A percentile compares a stretch with the other conserved stretches of the same genome.
Evolutionary conservation across 306 rosid species (phyloP).

Genomic region (Vigna radiata): DNA sequence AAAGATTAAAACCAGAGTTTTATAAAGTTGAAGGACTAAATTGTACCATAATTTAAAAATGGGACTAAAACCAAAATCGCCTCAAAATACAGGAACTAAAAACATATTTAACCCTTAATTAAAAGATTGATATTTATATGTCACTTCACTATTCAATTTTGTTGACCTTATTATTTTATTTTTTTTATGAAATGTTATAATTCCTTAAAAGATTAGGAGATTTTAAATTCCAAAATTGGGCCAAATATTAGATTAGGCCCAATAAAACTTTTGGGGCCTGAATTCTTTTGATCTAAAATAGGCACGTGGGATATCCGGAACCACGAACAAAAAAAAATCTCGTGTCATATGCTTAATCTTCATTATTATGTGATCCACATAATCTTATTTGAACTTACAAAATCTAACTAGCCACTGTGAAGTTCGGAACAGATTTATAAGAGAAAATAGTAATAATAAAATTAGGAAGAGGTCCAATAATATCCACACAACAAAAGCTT

Average conservation of each 20-base stretch:
- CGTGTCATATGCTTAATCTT: conserved; percentile 48
- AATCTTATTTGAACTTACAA: conserved; percentile 36
- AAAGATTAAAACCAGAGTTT: too few species aligned
- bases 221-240: neutral
- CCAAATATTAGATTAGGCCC: neutral
- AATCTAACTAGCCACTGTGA: conserved; percentile 22
- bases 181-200: too few species aligned
- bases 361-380: conserved; percentile 57
- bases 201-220: neutral
- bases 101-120: too few species aligned
- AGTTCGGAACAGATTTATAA: neutral
- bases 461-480: neutral
- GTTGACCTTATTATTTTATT: too few species aligned
- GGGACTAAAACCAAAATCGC: too few species aligned
- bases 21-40: too few species aligned
- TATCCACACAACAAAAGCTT: conserved; percentile 40
- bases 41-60: too few species aligned
- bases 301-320: conserved; percentile 56
- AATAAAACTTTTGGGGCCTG: neutral
- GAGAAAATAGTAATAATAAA: neutral
- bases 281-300: neutral
- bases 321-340: conserved; percentile 45
- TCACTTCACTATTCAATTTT: too few species aligned
- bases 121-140: too few species aligned
- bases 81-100: too few species aligned